phyloP scores from a whole-genome alignment of 176 grass and related monocot species.

The Cymbopogon citratus region DNA sequence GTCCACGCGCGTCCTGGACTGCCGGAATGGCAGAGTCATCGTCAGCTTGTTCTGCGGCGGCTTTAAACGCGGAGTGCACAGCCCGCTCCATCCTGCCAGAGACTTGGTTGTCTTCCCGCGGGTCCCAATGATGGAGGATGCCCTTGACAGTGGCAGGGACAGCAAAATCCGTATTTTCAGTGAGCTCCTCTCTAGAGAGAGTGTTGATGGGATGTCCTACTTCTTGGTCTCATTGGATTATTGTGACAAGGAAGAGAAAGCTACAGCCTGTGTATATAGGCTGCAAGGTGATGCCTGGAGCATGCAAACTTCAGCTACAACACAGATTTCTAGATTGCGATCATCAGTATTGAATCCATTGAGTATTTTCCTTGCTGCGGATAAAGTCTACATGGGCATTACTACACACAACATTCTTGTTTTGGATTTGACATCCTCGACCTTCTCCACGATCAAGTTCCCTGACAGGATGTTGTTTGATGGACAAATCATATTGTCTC shows the following conservation, averaged over 20 bases:
- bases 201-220: neutral
- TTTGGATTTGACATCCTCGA: conserved; percentile 7
- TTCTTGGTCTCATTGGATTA: neutral
- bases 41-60: neutral
- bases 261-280: neutral
- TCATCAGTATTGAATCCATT: neutral
- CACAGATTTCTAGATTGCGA: neutral
- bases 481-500: neutral
- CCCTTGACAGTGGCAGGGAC: neutral
- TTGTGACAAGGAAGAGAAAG: neutral
- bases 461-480: neutral
- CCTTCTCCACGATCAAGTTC: neutral
- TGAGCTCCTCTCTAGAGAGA: neutral
- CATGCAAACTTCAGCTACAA: neutral
- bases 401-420: neutral
- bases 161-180: neutral
- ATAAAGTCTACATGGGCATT: neutral
- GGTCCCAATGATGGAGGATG: neutral
- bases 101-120: neutral
- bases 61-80: neutral
- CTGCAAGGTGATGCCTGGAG: neutral
- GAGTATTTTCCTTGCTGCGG: neutral
- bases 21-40: neutral
- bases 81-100: neutral
- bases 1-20: neutral